Evolutionary conservation across 2,329 filamentous ascomycete species (phyloP).

Genomic region (Apiospora saccharicola): DNA sequence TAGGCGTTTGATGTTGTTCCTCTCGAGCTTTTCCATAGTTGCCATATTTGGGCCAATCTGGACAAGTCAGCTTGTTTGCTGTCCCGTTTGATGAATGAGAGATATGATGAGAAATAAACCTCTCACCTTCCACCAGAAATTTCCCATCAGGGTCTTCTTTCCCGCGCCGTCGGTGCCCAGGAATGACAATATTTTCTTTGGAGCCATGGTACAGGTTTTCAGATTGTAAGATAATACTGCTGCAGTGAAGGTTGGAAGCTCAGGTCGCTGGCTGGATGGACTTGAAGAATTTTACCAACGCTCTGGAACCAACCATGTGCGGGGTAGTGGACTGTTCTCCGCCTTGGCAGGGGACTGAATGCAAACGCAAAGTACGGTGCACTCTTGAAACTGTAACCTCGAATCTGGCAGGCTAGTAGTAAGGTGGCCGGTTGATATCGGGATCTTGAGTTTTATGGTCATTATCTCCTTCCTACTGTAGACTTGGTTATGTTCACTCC

Average conservation of each 20-base stretch:
- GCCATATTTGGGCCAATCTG: conserved; percentile 11
- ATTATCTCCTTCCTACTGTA: no score
- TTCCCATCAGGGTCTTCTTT: conserved; percentile 9
- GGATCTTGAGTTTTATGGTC: no score
- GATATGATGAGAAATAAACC: neutral
- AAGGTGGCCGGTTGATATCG: no score
- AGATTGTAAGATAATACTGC: neutral
- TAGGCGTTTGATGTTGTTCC: neutral
- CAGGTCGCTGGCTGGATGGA: neutral
- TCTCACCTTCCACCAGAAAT: conserved; percentile 15
- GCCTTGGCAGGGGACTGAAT: no score
- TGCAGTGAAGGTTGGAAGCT: neutral
- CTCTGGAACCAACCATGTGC: neutral
- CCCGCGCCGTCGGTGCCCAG: neutral
- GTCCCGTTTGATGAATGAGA: no score
- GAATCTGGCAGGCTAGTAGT: no score
- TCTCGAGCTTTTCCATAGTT: conserved; percentile 6
- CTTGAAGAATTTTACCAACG: neutral
- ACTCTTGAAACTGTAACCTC: no score
- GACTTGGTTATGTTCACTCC: no score
- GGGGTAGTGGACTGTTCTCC: neutral
- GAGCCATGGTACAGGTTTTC: neutral
- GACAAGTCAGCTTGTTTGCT: neutral
- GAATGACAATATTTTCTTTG: conserved; percentile 14
- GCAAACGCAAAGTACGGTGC: no score